Base-by-base conservation (phyloP, 768 basidiomycete species). In the Epithele typhae region DNA sequence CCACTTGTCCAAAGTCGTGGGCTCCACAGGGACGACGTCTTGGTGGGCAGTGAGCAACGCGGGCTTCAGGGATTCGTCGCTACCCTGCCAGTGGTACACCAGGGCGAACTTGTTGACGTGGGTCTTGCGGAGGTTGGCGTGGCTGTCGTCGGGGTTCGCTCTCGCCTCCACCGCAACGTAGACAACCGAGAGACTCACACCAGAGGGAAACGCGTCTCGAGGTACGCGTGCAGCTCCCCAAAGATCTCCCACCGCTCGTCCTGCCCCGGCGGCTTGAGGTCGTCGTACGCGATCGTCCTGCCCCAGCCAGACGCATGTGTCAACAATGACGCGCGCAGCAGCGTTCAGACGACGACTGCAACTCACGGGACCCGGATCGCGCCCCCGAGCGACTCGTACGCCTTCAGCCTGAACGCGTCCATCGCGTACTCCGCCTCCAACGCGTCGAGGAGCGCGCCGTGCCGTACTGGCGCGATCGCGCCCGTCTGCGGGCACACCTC, bases 21-120 rank as follows among this genome's bases (percentile, higher is more conserved):
- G 72, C 18, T 78, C 69, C 15, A 83, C 81, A 3, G 82, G 82
- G 0, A 83, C 81, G 24, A 82, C 80, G 57, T 84, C 81, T 70
- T 84, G 82, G 59, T 86, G 84, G 2, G 75, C 82, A n/a, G 77
- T 74, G 34, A 86, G 62, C 11, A 91, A 67, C 14, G 89, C 54
- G 0, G 89, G 88, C 60, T 87, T 85, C n/a, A 86, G 68, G 1
- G 70, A 65, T 10, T 62, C 48, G 53, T 87, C 72, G 3, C 76
- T 73, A 1, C 87, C 88, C 43, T 73, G 67, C 87, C 87, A 90
- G 40, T 79, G 76, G 59, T 78, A 87, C 7, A 87, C 62, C n/a
- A 90, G 70, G 0, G 78, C 88, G 54, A 85, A 87, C 0, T 79
- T 85, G 61, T 90, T 89, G 56, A 92, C 78, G 54, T 79, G 82